A percentile compares a stretch with the other conserved stretches of the same genome.
Conservation (phyloP, 495 filamentous ascomycete genomes). For the Diplogelasinospora grovesii region DNA sequence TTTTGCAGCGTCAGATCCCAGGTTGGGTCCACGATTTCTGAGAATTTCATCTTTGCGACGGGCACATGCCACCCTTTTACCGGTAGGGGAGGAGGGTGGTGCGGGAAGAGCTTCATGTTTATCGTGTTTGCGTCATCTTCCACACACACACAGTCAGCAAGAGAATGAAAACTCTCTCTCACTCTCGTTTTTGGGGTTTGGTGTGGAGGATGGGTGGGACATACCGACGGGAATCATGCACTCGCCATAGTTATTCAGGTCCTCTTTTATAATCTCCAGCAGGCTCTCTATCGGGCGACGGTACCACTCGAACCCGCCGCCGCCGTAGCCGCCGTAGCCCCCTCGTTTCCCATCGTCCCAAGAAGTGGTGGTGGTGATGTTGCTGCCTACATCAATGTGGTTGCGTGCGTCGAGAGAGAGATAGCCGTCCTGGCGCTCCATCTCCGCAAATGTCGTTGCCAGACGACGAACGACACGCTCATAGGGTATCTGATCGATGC, state of each 20-base stretch:
- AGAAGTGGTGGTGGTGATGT: too few relatives aligned
- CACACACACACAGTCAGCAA: too few relatives aligned
- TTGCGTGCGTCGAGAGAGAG: constrained; percentile 47
- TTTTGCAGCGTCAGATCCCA: constrained; percentile 88
- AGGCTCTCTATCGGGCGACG: constrained; percentile 67
- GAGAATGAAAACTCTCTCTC: neutral
- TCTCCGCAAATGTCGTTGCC: constrained; percentile 72
- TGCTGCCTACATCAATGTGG: neutral
- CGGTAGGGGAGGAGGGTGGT: constrained; percentile 66
- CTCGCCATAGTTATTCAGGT: constrained; percentile 94
- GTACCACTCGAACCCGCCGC: constrained; percentile 23
- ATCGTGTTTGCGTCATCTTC: constrained; percentile 87
- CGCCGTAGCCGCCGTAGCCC: constrained; percentile 15
- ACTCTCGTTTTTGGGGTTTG: too few relatives aligned
- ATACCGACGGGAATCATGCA: constrained; percentile 92
- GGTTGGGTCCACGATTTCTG: constrained; percentile 69
- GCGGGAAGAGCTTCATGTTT: constrained; percentile 91
- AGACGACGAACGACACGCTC: constrained; percentile 79
- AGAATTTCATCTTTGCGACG: constrained; percentile 74
- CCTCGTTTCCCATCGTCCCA: neutral
- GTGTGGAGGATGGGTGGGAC: constrained; percentile 20
- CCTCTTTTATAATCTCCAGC: constrained; percentile 87
- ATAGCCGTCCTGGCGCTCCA: constrained; percentile 83
- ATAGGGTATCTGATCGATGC: constrained; percentile 58
- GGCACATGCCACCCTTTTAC: constrained; percentile 87